A percentile compares a stretch with the other conserved stretches of the same genome.
These are phyloP conservation scores for Colletotrichum sidae DNA, from an alignment of 2,329 filamentous ascomycete species.

Conservation along the genomic window DNA sequence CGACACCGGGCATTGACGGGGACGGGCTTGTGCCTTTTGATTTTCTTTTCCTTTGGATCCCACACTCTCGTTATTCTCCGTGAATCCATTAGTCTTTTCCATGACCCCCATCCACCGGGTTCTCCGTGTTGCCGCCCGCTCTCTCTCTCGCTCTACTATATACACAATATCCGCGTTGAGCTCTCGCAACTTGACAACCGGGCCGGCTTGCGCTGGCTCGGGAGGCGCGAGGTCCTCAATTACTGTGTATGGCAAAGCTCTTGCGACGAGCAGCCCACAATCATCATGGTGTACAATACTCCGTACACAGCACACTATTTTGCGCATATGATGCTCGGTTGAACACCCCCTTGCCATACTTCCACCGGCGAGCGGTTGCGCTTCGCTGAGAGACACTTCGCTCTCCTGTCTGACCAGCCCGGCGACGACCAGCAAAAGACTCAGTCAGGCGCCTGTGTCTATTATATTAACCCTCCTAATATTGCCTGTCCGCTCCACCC, in stretches of 20 bases:
- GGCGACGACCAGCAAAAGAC: slow-evolving; percentile 30
- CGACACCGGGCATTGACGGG: slow-evolving; percentile 7
- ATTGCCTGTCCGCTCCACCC: slow-evolving; percentile 36
- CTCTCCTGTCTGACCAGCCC: slow-evolving; percentile 25
- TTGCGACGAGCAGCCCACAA: too few relatives aligned
- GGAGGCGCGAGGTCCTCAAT: slow-evolving; percentile 18
- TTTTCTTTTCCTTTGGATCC: not conserved
- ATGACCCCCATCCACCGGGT: slow-evolving; percentile 16
- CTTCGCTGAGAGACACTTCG: slow-evolving; percentile 22
- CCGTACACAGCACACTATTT: too few relatives aligned
- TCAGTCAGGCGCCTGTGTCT: slow-evolving; percentile 38
- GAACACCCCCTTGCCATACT: slow-evolving; percentile 25
- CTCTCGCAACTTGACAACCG: too few relatives aligned
- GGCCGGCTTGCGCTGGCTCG: slow-evolving; percentile 18
- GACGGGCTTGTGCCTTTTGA: not conserved
- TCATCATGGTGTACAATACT: too few relatives aligned
- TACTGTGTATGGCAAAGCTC: too few relatives aligned
- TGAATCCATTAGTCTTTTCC: not conserved
- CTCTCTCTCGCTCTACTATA: not conserved
- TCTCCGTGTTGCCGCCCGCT: slow-evolving; percentile 1
- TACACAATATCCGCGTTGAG: too few relatives aligned
- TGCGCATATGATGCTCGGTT: slow-evolving; percentile 22
- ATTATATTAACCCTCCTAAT: slow-evolving; percentile 38
- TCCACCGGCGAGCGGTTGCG: too few relatives aligned
- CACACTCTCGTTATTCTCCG: too few relatives aligned